phyloP scores from a whole-genome alignment of 345 rosid species.

The Syzygium aqueum region DNA sequence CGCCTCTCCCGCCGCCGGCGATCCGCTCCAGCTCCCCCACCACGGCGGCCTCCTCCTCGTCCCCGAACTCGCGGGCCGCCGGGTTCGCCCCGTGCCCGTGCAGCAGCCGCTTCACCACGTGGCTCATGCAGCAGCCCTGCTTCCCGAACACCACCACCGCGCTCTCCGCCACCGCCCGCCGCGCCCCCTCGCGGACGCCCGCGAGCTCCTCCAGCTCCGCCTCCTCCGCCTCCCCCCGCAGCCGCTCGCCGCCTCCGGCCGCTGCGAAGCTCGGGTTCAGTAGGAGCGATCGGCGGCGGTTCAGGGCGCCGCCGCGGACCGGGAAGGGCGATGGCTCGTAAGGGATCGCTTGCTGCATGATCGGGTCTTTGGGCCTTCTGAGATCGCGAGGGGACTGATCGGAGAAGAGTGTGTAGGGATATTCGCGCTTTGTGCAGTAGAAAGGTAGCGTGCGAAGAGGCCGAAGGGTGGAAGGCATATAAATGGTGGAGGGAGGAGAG shows the following conservation, averaged over 20 bases:
- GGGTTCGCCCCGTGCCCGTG: slow-evolving; percentile 75
- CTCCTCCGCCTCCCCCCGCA: background rate
- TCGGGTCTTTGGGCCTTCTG: background rate
- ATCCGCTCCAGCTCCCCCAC: slow-evolving; percentile 21
- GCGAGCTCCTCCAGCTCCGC: background rate
- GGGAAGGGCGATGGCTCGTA: slow-evolving; percentile 4
- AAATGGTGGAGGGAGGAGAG: background rate
- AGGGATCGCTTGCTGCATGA: slow-evolving; percentile 29
- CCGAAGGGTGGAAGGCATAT: background rate
- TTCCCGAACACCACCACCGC: slow-evolving; percentile 68
- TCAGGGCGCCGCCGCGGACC: background rate
- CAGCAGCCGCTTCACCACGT: slow-evolving; percentile 58
- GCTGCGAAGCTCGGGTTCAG: background rate
- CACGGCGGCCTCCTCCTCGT: slow-evolving; percentile 31
- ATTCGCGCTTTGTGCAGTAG: background rate
- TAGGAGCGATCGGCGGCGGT: background rate
- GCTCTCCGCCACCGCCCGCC: slow-evolving; percentile 45
- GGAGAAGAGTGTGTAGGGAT: background rate
- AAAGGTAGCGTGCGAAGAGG: background rate
- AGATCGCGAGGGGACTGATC: background rate
- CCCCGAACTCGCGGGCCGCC: slow-evolving; percentile 51
- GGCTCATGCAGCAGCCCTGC: slow-evolving; percentile 86
- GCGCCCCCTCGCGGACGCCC: background rate
- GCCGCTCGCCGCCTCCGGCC: background rate
- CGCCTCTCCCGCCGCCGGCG: background rate